Evolutionary conservation across 73 alveolate species (phyloP).

Genomic region (Effrenium voratum): DNA sequence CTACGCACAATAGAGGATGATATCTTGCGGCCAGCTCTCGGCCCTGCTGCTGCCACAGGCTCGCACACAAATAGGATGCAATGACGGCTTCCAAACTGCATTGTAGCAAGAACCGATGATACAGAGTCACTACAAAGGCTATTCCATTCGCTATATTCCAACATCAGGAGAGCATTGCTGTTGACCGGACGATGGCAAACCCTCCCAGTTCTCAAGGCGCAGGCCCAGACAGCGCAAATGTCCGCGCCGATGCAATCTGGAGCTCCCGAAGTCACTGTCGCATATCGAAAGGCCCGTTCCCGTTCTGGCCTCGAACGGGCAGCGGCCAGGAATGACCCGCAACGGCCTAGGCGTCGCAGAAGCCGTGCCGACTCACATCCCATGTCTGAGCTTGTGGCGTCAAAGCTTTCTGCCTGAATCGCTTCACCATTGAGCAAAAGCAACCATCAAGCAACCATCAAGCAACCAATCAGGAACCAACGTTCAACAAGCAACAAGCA

Average conservation of each 20-base stretch:
- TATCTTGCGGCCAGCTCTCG: no score
- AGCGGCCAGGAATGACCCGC: conserved; percentile 47
- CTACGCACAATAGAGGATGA: no score
- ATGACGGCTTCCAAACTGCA: no score
- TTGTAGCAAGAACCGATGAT: no score
- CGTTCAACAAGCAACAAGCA: not conserved
- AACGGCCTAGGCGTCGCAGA: conserved; percentile 32
- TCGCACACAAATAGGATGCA: no score
- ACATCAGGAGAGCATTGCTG: no score
- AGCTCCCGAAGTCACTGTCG: not conserved
- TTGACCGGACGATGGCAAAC: no score
- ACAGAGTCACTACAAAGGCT: no score
- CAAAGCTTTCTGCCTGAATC: not conserved
- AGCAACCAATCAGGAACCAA: not conserved
- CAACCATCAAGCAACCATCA: not conserved
- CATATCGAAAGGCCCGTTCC: not conserved
- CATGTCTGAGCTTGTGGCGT: not conserved
- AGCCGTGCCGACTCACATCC: not conserved
- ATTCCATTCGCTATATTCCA: no score
- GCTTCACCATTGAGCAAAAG: not conserved
- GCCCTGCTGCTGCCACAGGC: no score
- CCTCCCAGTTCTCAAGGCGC: no score
- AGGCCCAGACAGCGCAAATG: conserved; percentile 43
- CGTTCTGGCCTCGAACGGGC: conserved; percentile 27
- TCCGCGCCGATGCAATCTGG: conserved; percentile 70